Evolutionary conservation across 108 stramenopile species (phyloP).

Genomic region (Cyclostephanos tholiformis): DNA sequence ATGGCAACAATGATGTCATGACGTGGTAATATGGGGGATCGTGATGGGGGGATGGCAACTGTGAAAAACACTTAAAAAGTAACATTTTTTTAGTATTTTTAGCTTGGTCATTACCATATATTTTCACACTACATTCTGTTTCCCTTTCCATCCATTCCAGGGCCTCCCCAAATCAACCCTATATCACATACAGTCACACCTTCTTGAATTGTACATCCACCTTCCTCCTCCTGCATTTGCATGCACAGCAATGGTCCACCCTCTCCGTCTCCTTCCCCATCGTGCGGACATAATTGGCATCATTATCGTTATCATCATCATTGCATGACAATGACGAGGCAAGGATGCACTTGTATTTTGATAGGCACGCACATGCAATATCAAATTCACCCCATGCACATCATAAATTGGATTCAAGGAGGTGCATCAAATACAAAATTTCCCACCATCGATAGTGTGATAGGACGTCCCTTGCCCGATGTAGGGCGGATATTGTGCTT

Average conservation of each 20-base stretch:
- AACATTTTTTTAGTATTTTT: too few species aligned
- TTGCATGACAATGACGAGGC: too few species aligned
- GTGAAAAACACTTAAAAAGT: too few species aligned
- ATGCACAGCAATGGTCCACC: neutral
- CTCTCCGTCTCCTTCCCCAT: neutral
- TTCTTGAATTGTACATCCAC: conserved; percentile 21
- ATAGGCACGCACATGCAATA: conserved; percentile 18
- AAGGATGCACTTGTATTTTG: conserved; percentile 18
- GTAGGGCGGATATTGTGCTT: conserved; percentile 3
- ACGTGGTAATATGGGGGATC: too few species aligned
- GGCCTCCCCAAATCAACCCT: conserved; percentile 35
- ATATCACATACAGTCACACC: conserved; percentile 24
- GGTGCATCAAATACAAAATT: conserved; percentile 8
- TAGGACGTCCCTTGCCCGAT: conserved; percentile 37
- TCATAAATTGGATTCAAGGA: conserved; percentile 21
- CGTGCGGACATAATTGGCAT: too few species aligned
- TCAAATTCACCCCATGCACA: conserved; percentile 20
- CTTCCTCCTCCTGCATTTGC: neutral
- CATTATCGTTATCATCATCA: too few species aligned
- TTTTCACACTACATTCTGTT: too few species aligned
- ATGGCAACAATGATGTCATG: too few species aligned
- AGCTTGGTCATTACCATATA: too few species aligned
- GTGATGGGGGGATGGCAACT: too few species aligned
- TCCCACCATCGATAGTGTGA: conserved; percentile 3
- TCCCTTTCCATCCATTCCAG: conserved; percentile 40